Percentiles rank a stretch among this genome's conserved stretches.
Evolutionary conservation across 106 monocot species (phyloP).

Genomic region (Ottelia alismoides): DNA sequence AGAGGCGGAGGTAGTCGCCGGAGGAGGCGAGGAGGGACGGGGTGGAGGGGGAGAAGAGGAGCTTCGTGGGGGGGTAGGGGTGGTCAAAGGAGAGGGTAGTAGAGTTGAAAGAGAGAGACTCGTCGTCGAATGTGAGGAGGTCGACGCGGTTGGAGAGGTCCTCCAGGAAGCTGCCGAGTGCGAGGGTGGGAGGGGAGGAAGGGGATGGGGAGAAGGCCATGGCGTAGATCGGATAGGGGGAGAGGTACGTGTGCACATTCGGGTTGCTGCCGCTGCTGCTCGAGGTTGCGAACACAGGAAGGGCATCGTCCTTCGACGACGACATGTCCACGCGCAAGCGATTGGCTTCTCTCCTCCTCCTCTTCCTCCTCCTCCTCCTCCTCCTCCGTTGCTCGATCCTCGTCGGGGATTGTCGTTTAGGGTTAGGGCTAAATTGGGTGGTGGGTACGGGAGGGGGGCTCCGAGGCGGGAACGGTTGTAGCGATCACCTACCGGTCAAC

Average conservation of each 20-base stretch:
- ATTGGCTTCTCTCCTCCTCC: too few relatives aligned
- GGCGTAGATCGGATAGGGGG: conserved; percentile 80
- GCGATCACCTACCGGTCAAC: too few relatives aligned
- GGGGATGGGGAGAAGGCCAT: conserved; percentile 57
- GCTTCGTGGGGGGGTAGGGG: conserved; percentile 93
- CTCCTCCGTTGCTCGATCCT: too few relatives aligned
- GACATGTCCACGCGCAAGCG: too few relatives aligned
- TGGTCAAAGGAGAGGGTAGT: conserved; percentile 72
- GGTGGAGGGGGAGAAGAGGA: conserved; percentile 57
- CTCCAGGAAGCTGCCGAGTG: conserved; percentile 84
- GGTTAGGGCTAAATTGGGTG: too few relatives aligned
- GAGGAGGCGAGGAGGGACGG: conserved; percentile 77
- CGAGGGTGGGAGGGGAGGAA: conserved; percentile 41
- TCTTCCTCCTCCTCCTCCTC: too few relatives aligned
- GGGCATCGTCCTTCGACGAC: too few relatives aligned
- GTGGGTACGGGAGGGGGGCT: too few relatives aligned
- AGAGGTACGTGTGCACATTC: conserved; percentile 57
- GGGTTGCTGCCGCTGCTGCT: too few relatives aligned
- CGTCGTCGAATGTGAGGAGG: conserved; percentile 59
- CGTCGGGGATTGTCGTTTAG: too few relatives aligned
- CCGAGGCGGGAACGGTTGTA: too few relatives aligned
- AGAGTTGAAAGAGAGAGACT: conserved; percentile 29
- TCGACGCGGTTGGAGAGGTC: conserved; percentile 60
- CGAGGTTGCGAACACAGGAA: too few relatives aligned
- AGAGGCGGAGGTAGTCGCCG: conserved; percentile 57